phyloP scores from a whole-genome alignment of 345 rosid species.

The Rubroshorea leprosula region DNA sequence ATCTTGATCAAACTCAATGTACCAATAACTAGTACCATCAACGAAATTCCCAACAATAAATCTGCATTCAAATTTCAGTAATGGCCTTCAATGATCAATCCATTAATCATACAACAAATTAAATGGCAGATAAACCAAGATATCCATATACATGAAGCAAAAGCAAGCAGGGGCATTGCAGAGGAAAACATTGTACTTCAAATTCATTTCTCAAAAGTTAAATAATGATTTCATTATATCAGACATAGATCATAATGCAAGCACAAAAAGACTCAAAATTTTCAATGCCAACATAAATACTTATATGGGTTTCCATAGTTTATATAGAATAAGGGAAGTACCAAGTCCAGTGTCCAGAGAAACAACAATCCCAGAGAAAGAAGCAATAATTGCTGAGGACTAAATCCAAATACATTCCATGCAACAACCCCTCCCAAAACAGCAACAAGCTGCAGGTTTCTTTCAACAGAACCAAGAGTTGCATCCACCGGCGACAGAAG shows the following conservation, averaged over 20 bases:
- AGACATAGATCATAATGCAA: too few species aligned
- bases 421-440: constrained; percentile 56
- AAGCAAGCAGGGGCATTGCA: not conserved
- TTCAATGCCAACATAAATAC: not conserved
- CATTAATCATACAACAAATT: not conserved
- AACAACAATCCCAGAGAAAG: constrained; percentile 60
- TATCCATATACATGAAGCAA: not conserved
- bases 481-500: constrained; percentile 76
- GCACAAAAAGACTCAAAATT: too few species aligned
- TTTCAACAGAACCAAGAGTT: constrained; percentile 75
- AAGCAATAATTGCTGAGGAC: constrained; percentile 53
- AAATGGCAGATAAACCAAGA: not conserved
- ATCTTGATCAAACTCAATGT: not conserved
- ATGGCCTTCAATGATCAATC: not conserved
- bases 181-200: not conserved
- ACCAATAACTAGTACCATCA: not conserved
- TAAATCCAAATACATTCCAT: constrained; percentile 51
- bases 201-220: not conserved
- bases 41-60: not conserved
- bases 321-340: constrained; percentile 22
- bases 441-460: constrained; percentile 64
- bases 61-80: too few species aligned
- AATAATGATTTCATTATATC: too few species aligned
- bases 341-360: constrained; percentile 73
- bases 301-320: not conserved